phyloP scores from a whole-genome alignment of 192 early-diverging fungal genomes.

The Coemansia sp. region DNA sequence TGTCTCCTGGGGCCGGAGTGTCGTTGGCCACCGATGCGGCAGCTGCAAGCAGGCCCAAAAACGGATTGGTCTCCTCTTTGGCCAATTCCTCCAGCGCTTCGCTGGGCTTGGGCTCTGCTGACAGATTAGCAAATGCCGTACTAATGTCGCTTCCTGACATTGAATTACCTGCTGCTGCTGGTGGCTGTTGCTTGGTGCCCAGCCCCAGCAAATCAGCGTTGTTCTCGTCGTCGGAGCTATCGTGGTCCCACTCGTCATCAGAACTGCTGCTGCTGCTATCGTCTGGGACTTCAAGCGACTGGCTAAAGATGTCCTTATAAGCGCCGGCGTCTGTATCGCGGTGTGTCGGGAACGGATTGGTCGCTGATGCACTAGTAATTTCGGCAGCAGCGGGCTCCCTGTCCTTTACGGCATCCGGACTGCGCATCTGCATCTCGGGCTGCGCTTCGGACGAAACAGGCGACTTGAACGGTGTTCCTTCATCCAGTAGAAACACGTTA shows the following conservation, averaged over 20 bases:
- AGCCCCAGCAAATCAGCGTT: neutral
- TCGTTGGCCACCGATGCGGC: constrained; percentile 6
- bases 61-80: constrained; percentile 42
- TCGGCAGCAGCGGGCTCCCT: neutral
- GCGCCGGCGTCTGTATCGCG: neutral
- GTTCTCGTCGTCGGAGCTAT: constrained; percentile 44
- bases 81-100: constrained; percentile 2
- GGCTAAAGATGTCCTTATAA: constrained; percentile 17
- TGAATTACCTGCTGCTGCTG: neutral
- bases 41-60: constrained; percentile 24
- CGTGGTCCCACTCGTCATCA: constrained; percentile 47
- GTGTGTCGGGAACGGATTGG: constrained; percentile 30
- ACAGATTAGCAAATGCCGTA: constrained; percentile 43
- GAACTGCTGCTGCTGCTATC: constrained; percentile 30
- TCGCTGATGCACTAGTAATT: neutral
- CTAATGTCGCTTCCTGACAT: constrained; percentile 31
- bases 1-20: neutral
- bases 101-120: constrained; percentile 2
- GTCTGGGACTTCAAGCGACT: constrained; percentile 22
- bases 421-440: constrained; percentile 24
- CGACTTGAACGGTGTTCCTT: constrained; percentile 7
- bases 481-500: neutral
- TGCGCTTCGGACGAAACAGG: neutral
- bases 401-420: neutral
- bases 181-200: neutral